Evolutionary conservation across 495 filamentous ascomycete genomes (phyloP), one percentile per base, ranked within the genome.

Genomic region (Aspergillus biplanus): DNA sequence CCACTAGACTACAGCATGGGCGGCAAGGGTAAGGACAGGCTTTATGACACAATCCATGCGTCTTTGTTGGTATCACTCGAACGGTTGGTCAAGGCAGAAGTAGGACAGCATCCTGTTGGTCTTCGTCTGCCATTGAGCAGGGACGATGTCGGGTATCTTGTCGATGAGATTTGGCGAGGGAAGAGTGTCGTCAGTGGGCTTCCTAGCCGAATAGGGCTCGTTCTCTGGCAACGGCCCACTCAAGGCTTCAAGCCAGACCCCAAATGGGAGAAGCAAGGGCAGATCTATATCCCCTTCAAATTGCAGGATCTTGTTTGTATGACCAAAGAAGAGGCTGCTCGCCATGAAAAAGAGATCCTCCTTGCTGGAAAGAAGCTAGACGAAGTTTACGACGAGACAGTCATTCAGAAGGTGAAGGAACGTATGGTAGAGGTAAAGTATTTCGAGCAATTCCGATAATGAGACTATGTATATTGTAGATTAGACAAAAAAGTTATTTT

Each of bases 121-220:
- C 76, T 98, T 48, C 89, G 89, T 56, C 78, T 96, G 3, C 90
- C 93, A 0, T 71, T 98, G 53, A 93, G 85, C 8, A 83, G 83
- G 46, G 87, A 87, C 21, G 95, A 99, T 70, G 84, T 96, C 7
- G 88, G 88, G 12, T 98, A 94, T 71, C 67, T 97, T 2, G 83
- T 96, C 2, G 95, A 99, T 67, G 95, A 99, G 63, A 87, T 97
- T 5, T 99, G 85, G 74, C 83, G 86, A 18, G 92, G 93, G 6
- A 88, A 89, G 63, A 97, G 94, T 72, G 90, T 83, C 0, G 75
- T 99, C 42, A 95, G 89, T 27, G 92, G 91, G 0, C 77, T 97
- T 42, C 78, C 90, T 0, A 96, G 89, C 6, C 85, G 93, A 53
- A 79, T 97, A 8, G 83, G 86, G 5, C 75, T 99, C 49, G 82